Evolutionary conservation across 306 rosid genomes (phyloP), one percentile per base, ranked within the genome.

Genomic region (Pterocarpus macrocarpus): DNA sequence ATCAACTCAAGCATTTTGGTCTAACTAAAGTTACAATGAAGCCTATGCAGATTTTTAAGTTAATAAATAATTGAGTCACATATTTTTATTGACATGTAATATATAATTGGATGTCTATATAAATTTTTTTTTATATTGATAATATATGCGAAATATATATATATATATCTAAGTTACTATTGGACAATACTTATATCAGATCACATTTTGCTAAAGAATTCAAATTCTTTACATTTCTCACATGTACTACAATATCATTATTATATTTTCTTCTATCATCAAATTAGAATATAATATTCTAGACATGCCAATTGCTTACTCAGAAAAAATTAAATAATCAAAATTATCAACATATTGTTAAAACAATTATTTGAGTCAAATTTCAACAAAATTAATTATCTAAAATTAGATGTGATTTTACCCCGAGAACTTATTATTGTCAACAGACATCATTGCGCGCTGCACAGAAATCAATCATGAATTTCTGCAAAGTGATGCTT

Each of bases 391-490:
- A 53, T 34, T 74, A 30, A 32, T 41, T 41, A 0, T 41, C 9
- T 53, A n/a, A 13, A 22, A 5, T n/a, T 1, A 55, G 28, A 55
- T 55, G 8, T 55, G 6, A 52, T 52, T 13, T 52, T 4, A 13
- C 17, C 57, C 58, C 17, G 6, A 3, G 7, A 52, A 43, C n/a
- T 3, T 14, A 52, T n/a, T 52, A 52, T 52, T 52, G 61, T 16
- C 61, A 55, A 55, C 9, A 13, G 61, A 55, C 61, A 55, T 55
- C 8, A 55, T 55, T 55, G 28, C 61, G 61, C 61, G 61, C 28
- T 55, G 61, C 61, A 6, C 61, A 55, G 61, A 55, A 55, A 55
- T 55, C 32, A 55, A 55, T 55, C 61, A 55, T 55, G 28, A 55
- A 55, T n/a, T 55, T 55, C 32, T 55, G 61, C 28, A 55, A 3